phyloP scores from a whole-genome alignment of 805 yeast genomes.

The Candida khao-thaluensis region DNA sequence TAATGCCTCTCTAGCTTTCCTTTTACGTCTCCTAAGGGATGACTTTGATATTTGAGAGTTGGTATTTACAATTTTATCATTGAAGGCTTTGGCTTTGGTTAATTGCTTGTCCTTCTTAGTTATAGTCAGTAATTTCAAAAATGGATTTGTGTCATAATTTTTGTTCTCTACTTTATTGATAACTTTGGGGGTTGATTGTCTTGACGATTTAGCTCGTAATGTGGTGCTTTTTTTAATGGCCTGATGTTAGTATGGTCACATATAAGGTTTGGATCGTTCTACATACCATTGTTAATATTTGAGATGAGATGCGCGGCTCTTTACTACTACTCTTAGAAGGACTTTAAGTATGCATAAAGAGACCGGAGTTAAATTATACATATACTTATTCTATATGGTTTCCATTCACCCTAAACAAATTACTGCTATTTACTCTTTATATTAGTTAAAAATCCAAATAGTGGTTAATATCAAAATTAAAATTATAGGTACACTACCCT shows the following conservation, averaged over 20 bases:
- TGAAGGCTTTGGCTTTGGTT: constrained; percentile 38
- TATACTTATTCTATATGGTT: too few species aligned
- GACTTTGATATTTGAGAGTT: constrained; percentile 61
- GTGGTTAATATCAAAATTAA: too few species aligned
- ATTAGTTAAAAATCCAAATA: too few species aligned
- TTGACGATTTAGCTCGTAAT: constrained; percentile 32
- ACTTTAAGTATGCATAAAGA: too few species aligned
- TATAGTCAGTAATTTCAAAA: constrained; percentile 51
- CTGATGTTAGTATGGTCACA: constrained; percentile 4
- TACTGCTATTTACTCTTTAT: too few species aligned
- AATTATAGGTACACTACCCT: background rate
- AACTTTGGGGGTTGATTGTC: constrained; percentile 13
- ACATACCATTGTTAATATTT: constrained; percentile 1
- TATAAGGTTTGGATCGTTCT: too few species aligned
- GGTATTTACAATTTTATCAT: constrained; percentile 31
- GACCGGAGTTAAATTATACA: too few species aligned
- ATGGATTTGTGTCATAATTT: constrained; percentile 42
- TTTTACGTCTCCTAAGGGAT: constrained; percentile 60
- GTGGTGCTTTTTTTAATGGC: constrained; percentile 35
- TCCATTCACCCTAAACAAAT: too few species aligned
- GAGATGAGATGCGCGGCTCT: constrained; percentile 6
- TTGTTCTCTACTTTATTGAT: constrained; percentile 17
- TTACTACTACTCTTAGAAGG: too few species aligned
- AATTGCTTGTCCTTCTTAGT: constrained; percentile 53
- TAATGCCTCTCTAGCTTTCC: constrained; percentile 57